phyloP scores from a whole-genome alignment of 73 alveolate genomes.

The Uronychia binucleata region DNA sequence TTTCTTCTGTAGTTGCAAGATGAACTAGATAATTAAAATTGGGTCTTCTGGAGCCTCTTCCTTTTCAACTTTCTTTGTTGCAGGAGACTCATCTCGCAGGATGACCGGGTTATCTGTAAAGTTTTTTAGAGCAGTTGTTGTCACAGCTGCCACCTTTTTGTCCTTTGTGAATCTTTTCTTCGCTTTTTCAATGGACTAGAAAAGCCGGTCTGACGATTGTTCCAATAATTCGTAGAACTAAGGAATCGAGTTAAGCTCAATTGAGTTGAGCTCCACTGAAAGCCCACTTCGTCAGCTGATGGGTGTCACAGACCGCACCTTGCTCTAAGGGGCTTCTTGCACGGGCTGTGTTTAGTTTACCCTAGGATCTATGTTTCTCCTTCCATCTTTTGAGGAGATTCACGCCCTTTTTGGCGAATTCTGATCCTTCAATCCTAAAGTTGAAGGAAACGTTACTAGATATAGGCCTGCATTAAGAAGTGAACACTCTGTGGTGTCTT shows the following conservation, averaged over 20 bases:
- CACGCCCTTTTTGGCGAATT: no score
- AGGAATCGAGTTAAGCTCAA: background rate
- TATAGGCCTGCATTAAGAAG: no score
- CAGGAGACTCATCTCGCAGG: background rate
- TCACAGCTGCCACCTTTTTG: background rate
- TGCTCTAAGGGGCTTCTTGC: background rate
- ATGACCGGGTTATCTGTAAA: background rate
- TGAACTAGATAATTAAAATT: background rate
- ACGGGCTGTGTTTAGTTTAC: background rate
- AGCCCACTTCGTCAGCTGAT: background rate
- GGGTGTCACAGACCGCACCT: background rate
- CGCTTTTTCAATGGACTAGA: background rate
- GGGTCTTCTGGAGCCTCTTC: background rate
- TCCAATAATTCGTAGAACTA: background rate
- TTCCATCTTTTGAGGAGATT: no score
- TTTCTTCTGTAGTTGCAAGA: background rate
- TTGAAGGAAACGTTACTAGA: no score
- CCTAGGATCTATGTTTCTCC: background rate
- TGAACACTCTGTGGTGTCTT: no score
- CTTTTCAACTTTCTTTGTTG: background rate
- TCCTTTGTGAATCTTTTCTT: background rate
- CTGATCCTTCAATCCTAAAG: no score
- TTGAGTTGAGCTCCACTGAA: background rate
- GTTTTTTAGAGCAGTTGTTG: background rate
- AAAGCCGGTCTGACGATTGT: background rate